Conservation (phyloP, 1,284 basidiomycete genomes). For the Ustilago tritici region DNA sequence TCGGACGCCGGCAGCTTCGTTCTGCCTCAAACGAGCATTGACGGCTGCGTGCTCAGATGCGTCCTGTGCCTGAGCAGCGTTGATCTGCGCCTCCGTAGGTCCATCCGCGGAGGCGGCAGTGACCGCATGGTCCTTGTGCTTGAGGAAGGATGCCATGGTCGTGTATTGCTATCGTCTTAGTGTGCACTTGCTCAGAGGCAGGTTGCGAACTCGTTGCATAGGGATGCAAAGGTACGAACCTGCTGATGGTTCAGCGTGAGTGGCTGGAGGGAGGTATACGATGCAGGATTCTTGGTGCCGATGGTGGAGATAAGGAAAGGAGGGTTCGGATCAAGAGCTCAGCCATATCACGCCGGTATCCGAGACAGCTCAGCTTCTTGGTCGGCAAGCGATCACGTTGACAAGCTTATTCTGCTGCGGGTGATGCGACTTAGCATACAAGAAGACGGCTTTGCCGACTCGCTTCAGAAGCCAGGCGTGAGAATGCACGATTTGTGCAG, state of each 20-base stretch:
- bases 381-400: constrained; percentile 7
- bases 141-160: constrained; percentile 38
- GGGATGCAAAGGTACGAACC: constrained; percentile 3
- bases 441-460: constrained; percentile 3
- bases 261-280: neutral
- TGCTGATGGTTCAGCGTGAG: neutral
- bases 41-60: constrained; percentile 45
- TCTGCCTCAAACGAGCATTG: constrained; percentile 34
- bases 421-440: neutral
- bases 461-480: neutral
- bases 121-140: constrained; percentile 42
- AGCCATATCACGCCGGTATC: neutral
- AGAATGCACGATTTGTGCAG: neutral
- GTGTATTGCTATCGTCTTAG: neutral
- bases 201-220: constrained; percentile 13
- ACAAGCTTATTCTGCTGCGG: neutral
- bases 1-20: constrained; percentile 58
- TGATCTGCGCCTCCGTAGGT: constrained; percentile 40
- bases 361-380: neutral
- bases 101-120: constrained; percentile 13
- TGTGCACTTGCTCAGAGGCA: neutral
- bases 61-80: constrained; percentile 42
- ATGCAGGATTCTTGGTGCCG: neutral
- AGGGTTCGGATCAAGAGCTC: neutral
- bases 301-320: constrained; percentile 2